Evolutionary conservation across 164 flowering plant genomes (phyloP).

Genomic region (Aristolochia contorta): DNA sequence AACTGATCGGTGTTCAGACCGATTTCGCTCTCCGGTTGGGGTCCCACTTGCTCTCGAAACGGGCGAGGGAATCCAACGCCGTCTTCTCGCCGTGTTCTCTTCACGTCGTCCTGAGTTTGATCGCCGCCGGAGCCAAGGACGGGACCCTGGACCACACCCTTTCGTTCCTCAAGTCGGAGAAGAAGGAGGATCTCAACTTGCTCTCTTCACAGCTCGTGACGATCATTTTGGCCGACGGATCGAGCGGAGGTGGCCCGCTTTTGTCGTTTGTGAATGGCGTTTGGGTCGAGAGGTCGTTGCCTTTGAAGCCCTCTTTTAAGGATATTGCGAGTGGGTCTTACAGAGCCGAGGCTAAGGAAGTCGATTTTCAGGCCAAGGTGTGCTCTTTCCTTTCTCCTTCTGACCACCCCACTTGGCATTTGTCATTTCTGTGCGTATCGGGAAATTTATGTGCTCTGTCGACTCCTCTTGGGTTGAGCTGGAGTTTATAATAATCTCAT

Average conservation of each 20-base stretch:
- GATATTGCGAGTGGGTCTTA: slow-evolving; percentile 34
- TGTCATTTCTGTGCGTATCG: too few relatives aligned
- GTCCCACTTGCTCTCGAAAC: slow-evolving; percentile 22
- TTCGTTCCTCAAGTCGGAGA: slow-evolving; percentile 40
- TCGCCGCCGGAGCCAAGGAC: slow-evolving; percentile 56
- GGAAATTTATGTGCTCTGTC: too few relatives aligned
- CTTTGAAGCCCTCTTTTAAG: slow-evolving; percentile 43
- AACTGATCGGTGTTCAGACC: slow-evolving; percentile 35
- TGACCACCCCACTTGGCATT: too few relatives aligned
- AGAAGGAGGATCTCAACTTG: slow-evolving; percentile 42
- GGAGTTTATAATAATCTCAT: too few relatives aligned
- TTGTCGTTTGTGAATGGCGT: slow-evolving; percentile 52
- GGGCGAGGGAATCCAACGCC: slow-evolving; percentile 33
- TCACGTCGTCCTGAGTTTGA: slow-evolving; percentile 43
- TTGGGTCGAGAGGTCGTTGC: slow-evolving; percentile 54
- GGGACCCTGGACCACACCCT: slow-evolving; percentile 48
- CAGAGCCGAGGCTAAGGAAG: slow-evolving; percentile 39
- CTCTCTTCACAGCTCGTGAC: slow-evolving; percentile 43
- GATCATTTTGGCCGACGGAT: slow-evolving; percentile 44
- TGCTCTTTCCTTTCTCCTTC: not conserved
- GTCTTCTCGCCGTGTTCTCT: slow-evolving; percentile 58
- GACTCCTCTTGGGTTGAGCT: too few relatives aligned
- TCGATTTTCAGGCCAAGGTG: slow-evolving; percentile 59
- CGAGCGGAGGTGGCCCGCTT: slow-evolving; percentile 46
- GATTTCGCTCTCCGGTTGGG: slow-evolving; percentile 35